Evolutionary conservation across 441 rosid genomes (phyloP).

Genomic region (Pelargonium exstipulatum): DNA sequence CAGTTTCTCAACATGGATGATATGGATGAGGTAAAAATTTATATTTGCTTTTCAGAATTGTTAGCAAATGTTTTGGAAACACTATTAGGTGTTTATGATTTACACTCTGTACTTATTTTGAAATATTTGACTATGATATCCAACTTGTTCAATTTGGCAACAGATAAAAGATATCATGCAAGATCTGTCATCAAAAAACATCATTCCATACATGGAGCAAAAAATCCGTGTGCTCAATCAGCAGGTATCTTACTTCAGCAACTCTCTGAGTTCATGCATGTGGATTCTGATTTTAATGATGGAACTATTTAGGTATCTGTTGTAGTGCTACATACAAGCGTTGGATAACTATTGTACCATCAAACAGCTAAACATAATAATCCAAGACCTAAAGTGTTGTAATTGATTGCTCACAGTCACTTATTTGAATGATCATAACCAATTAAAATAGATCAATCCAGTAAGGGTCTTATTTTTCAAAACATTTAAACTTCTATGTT

Average conservation of each 20-base stretch:
- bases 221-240: constrained; percentile 86
- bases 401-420: neutral
- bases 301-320: neutral
- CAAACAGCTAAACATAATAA: neutral
- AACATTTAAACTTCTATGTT: constrained; percentile 6
- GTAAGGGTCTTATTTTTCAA: neutral
- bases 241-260: constrained; percentile 48
- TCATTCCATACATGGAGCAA: constrained; percentile 98
- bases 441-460: neutral
- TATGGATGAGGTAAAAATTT: constrained; percentile 56
- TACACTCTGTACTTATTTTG: constrained; percentile 24
- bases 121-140: constrained; percentile 16
- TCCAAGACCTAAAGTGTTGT: neutral
- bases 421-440: constrained; percentile 6
- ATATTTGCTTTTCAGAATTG: constrained; percentile 14
- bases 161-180: constrained; percentile 90
- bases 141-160: constrained; percentile 28
- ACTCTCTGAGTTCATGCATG: constrained; percentile 15
- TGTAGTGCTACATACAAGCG: neutral
- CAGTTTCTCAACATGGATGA: constrained; percentile 71
- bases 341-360: neutral
- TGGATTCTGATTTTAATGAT: constrained; percentile 1
- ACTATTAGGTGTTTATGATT: constrained; percentile 16
- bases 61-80: constrained; percentile 14
- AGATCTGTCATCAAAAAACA: constrained; percentile 81